These are phyloP conservation scores for Thermochaetoides thermophila DNA, from an alignment of 495 filamentous ascomycete species.

Conservation along the genomic window DNA sequence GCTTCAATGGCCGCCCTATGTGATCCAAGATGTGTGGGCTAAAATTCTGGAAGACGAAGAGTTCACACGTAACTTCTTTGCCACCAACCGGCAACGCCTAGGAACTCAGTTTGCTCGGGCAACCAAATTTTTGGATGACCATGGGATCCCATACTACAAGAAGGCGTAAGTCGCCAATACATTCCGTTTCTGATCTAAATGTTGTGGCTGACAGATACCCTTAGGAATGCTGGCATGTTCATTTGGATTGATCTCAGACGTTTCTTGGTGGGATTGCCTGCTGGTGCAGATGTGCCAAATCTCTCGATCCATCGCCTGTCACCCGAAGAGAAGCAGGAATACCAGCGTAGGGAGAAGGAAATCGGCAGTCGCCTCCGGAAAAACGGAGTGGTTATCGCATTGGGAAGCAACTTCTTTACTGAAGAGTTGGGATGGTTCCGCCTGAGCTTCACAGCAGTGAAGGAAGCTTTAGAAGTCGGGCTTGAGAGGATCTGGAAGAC, in stretches of 20 bases:
- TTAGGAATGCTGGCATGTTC: slow-evolving; percentile 8
- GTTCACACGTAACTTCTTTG: slow-evolving; percentile 29
- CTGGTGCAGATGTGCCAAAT: not conserved
- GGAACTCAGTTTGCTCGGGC: slow-evolving; percentile 20
- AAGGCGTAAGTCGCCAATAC: slow-evolving; percentile 4
- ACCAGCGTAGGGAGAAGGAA: slow-evolving; percentile 3
- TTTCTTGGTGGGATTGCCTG: not conserved
- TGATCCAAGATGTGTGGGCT: slow-evolving; percentile 11
- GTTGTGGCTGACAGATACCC: not conserved
- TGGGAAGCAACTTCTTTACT: slow-evolving; percentile 26
- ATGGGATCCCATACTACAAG: slow-evolving; percentile 19
- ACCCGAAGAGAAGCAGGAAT: not conserved
- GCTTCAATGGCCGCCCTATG: slow-evolving; percentile 9
- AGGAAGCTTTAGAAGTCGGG: slow-evolving; percentile 21
- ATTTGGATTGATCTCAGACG: slow-evolving; percentile 7
- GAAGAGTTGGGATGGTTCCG: slow-evolving; percentile 39
- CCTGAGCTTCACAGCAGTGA: slow-evolving; percentile 31
- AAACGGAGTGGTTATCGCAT: slow-evolving; percentile 31
- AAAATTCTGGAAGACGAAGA: slow-evolving; percentile 28
- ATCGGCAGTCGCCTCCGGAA: slow-evolving; percentile 22
- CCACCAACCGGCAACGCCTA: slow-evolving; percentile 23
- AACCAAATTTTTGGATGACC: slow-evolving; percentile 16
- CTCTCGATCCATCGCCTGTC: slow-evolving; percentile 1
- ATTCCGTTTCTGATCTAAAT: no score
- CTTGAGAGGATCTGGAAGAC: slow-evolving; percentile 10